These are phyloP conservation scores for Prunella vulgaris DNA, from an alignment of 257 asterid species.

Conservation along the genomic window DNA sequence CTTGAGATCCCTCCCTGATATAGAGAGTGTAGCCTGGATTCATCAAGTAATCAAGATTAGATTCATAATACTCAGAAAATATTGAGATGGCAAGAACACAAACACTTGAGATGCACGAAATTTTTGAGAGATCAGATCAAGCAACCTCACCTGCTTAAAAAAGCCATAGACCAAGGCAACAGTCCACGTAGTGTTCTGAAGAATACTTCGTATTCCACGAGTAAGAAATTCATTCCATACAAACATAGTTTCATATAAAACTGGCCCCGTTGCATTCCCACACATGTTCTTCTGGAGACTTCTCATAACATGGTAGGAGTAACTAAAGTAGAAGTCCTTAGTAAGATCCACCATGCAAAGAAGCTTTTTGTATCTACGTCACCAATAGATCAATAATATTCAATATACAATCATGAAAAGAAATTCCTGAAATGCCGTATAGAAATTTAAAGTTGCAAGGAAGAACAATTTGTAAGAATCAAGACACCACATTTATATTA, in stretches of 20 bases:
- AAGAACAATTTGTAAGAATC: background rate
- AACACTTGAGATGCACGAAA: slow-evolving; percentile 5
- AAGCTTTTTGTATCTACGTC: slow-evolving; percentile 82
- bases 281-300: slow-evolving; percentile 85
- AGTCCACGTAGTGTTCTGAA: slow-evolving; percentile 84
- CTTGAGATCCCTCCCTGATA: slow-evolving; percentile 75
- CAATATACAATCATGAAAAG: slow-evolving; percentile 19
- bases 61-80: slow-evolving; percentile 16
- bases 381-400: slow-evolving; percentile 21
- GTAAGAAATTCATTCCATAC: slow-evolving; percentile 98
- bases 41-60: slow-evolving; percentile 31
- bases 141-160: slow-evolving; percentile 74
- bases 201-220: slow-evolving; percentile 76
- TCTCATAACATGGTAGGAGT: slow-evolving; percentile 93
- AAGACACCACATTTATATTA: slow-evolving; percentile 8
- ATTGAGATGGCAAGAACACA: slow-evolving; percentile 11
- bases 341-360: slow-evolving; percentile 93
- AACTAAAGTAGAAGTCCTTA: slow-evolving; percentile 96
- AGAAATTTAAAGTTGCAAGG: slow-evolving; percentile 5
- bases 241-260: slow-evolving; percentile 83
- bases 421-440: slow-evolving; percentile 5
- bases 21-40: slow-evolving; percentile 59
- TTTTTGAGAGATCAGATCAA: background rate
- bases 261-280: slow-evolving; percentile 51
- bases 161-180: slow-evolving; percentile 93